phyloP scores from a whole-genome alignment of 2,329 filamentous ascomycete genomes.

The Aspergillus bombycis region DNA sequence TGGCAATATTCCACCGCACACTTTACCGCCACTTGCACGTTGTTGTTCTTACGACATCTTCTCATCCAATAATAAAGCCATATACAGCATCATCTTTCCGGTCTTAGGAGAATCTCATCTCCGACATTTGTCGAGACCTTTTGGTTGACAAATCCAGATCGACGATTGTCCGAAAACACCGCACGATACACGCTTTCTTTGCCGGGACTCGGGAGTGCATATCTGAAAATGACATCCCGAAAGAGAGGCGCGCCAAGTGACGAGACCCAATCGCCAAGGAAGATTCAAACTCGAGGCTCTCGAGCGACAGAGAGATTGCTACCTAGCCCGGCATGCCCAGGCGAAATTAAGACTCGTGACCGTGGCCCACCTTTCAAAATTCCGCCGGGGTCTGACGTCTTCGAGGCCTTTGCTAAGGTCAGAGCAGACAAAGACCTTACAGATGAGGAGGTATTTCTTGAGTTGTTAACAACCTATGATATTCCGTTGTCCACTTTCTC shows the following conservation, averaged over 20 bases:
- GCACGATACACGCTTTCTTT: background rate
- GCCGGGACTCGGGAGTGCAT: background rate
- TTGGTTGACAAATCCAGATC: background rate
- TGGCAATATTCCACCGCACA: background rate
- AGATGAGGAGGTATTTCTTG: background rate
- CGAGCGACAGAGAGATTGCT: background rate
- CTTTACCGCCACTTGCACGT: background rate
- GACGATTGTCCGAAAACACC: background rate
- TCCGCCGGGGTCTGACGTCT: background rate
- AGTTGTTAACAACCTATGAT: background rate
- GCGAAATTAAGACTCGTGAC: background rate
- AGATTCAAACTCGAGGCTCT: background rate
- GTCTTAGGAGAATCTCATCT: background rate
- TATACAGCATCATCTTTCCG: background rate
- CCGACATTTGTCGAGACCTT: background rate
- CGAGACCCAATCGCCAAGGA: background rate
- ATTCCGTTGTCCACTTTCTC: background rate
- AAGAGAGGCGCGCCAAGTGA: background rate
- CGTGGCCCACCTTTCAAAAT: background rate
- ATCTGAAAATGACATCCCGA: background rate
- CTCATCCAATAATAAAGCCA: background rate
- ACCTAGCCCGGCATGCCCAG: background rate
- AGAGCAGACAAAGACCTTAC: background rate
- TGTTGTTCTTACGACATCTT: background rate
- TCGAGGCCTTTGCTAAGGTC: constrained; percentile 2